A percentile compares a stretch with the other conserved stretches of the same genome.
These are phyloP conservation scores for Phytophthora citrophthora DNA, from an alignment of 352 stramenopile genomes.

Conservation along the genomic window DNA sequence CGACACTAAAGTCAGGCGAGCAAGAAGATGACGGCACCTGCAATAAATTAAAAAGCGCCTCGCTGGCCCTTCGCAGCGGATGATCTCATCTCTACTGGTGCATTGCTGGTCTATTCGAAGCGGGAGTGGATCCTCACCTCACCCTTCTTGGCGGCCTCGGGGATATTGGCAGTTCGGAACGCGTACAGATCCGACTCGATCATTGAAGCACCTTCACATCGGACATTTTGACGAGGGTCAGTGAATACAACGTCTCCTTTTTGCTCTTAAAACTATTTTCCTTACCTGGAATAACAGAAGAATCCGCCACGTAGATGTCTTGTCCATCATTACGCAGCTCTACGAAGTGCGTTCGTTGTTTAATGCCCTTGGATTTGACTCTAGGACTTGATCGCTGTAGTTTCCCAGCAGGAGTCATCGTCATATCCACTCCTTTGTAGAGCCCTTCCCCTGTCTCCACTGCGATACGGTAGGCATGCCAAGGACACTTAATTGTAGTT, in stretches of 20 bases:
- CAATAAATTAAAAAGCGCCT: constrained; percentile 44
- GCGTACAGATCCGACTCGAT: constrained; percentile 82
- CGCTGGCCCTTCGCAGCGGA: constrained; percentile 16
- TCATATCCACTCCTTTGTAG: constrained; percentile 87
- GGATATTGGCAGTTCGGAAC: constrained; percentile 59
- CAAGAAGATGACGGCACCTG: constrained; percentile 20
- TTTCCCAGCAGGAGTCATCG: constrained; percentile 52
- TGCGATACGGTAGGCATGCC: constrained; percentile 88
- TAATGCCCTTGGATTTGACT: constrained; percentile 86
- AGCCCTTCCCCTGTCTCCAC: constrained; percentile 82
- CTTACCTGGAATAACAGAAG: constrained; percentile 61
- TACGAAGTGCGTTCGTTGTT: constrained; percentile 86
- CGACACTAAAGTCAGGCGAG: not conserved
- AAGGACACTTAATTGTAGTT: constrained; percentile 82
- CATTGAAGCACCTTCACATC: constrained; percentile 34
- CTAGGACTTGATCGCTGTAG: constrained; percentile 54
- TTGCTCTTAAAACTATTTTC: not conserved
- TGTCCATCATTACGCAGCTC: constrained; percentile 64
- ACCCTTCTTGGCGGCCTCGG: constrained; percentile 44
- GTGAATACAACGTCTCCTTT: constrained; percentile 1
- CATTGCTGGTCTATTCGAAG: constrained; percentile 55
- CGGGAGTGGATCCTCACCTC: constrained; percentile 73
- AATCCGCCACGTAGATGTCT: constrained; percentile 83
- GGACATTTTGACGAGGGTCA: constrained; percentile 5
- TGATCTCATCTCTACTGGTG: constrained; percentile 8